A percentile compares a stretch with the other conserved stretches of the same genome.
Conservation (phyloP, 306 rosid genomes). For the Myrica gale region DNA sequence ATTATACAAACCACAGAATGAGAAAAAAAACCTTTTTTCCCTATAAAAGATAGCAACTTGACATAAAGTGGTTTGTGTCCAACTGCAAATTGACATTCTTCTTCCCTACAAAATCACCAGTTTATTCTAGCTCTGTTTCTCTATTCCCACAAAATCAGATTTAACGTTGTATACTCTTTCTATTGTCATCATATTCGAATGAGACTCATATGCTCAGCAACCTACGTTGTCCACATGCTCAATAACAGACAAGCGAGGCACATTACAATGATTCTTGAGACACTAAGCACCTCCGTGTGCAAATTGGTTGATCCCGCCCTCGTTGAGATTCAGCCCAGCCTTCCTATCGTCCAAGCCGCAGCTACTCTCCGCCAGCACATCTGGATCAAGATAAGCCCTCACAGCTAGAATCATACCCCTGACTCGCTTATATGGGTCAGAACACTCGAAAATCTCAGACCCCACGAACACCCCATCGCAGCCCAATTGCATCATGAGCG, state of each 20-base stretch:
- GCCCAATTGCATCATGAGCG: conserved; percentile 82
- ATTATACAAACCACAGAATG: too few species aligned
- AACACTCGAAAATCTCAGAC: conserved; percentile 46
- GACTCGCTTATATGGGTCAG: conserved; percentile 56
- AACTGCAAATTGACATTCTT: neutral
- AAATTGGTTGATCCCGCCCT: conserved; percentile 46
- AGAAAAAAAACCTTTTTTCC: neutral
- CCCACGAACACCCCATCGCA: conserved; percentile 75
- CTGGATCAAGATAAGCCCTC: conserved; percentile 58
- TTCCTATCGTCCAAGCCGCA: conserved; percentile 38
- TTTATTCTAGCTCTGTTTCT: neutral
- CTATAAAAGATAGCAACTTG: neutral
- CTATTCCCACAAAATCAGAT: conserved; percentile 5
- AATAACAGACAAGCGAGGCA: neutral
- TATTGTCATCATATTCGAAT: neutral
- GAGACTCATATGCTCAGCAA: conserved; percentile 1
- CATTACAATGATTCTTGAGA: neutral
- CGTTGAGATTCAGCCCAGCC: conserved; percentile 44
- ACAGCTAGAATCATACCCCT: conserved; percentile 59
- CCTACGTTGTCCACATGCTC: neutral
- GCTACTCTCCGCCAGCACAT: conserved; percentile 52
- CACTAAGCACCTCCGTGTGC: conserved; percentile 26
- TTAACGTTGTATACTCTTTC: neutral
- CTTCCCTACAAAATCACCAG: neutral
- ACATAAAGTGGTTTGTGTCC: neutral